phyloP scores from a whole-genome alignment of 208 protist genomes.

The Trichomonas gallinae region DNA sequence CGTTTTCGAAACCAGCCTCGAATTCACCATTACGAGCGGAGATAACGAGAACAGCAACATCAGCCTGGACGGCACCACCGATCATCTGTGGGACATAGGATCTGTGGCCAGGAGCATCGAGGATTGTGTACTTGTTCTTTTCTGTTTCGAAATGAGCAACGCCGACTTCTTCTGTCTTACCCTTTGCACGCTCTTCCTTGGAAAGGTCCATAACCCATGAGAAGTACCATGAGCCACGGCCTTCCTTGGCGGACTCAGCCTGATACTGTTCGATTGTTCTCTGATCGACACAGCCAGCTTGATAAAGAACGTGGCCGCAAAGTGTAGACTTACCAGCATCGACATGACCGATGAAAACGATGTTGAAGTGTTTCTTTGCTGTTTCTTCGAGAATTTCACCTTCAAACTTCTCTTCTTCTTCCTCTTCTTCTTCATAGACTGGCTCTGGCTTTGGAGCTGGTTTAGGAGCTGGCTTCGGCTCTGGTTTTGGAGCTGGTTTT shows the following conservation, averaged over 20 bases:
- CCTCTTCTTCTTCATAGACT: background rate
- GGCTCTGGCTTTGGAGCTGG: background rate
- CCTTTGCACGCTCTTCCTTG: constrained; percentile 88
- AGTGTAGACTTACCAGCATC: constrained; percentile 97
- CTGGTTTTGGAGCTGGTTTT: background rate
- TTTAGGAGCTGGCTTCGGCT: background rate
- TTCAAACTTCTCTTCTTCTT: background rate
- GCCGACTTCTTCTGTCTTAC: constrained; percentile 89
- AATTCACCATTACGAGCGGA: constrained; percentile 86
- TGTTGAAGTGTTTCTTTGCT: constrained; percentile 68
- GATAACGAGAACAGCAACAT: constrained; percentile 93
- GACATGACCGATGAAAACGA: constrained; percentile 97
- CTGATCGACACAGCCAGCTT: constrained; percentile 60
- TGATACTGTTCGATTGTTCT: constrained; percentile 94
- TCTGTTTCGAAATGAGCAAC: constrained; percentile 81
- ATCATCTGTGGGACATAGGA: constrained; percentile 98
- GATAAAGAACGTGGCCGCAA: constrained; percentile 73
- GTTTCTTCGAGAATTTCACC: constrained; percentile 22
- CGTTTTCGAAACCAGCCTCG: constrained; percentile 85
- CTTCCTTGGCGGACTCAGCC: constrained; percentile 79
- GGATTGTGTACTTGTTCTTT: constrained; percentile 80
- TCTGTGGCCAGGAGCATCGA: constrained; percentile 96
- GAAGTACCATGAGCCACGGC: constrained; percentile 85
- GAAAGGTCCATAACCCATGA: constrained; percentile 90
- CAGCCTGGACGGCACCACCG: constrained; percentile 83